These are phyloP conservation scores for Apiospora pterosperma DNA, from an alignment of 2,329 filamentous ascomycete genomes.

Conservation along the genomic window DNA sequence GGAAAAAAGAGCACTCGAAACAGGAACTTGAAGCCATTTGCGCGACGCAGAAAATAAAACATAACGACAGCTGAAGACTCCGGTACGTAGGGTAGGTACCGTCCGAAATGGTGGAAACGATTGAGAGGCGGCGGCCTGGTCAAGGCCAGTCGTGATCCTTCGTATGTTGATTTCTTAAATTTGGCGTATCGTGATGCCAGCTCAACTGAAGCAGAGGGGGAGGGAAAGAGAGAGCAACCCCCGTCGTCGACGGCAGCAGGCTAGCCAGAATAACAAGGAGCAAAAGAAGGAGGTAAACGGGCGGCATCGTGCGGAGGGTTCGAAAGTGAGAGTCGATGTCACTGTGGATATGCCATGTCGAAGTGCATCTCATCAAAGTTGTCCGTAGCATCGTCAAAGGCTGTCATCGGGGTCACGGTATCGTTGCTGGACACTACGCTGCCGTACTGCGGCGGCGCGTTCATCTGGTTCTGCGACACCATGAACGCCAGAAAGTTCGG, in stretches of 20 bases:
- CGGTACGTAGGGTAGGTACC: background rate
- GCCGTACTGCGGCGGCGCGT: conserved; percentile 15
- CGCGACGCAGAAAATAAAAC: background rate
- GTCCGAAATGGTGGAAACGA: background rate
- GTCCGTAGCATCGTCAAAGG: conserved; percentile 18
- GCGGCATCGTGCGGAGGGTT: background rate
- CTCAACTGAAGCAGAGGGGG: background rate
- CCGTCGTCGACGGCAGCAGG: too few species aligned
- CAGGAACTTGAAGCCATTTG: background rate
- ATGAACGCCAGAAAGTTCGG: conserved; percentile 15
- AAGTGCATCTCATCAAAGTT: conserved; percentile 22
- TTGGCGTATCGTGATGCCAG: background rate
- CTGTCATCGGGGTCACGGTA: conserved; percentile 22
- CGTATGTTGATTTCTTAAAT: background rate
- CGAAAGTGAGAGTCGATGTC: background rate
- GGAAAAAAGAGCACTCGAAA: background rate
- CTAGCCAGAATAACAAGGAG: background rate
- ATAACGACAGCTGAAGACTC: background rate
- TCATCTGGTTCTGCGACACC: conserved; percentile 16
- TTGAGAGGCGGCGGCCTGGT: background rate
- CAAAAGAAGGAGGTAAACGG: background rate
- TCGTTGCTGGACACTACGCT: conserved; percentile 24
- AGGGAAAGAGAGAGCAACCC: background rate
- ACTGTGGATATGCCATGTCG: conserved; percentile 22
- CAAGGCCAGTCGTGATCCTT: background rate